These are phyloP conservation scores for Rhodotorula diobovata DNA, from an alignment of 768 basidiomycete species.

Conservation along the genomic window DNA sequence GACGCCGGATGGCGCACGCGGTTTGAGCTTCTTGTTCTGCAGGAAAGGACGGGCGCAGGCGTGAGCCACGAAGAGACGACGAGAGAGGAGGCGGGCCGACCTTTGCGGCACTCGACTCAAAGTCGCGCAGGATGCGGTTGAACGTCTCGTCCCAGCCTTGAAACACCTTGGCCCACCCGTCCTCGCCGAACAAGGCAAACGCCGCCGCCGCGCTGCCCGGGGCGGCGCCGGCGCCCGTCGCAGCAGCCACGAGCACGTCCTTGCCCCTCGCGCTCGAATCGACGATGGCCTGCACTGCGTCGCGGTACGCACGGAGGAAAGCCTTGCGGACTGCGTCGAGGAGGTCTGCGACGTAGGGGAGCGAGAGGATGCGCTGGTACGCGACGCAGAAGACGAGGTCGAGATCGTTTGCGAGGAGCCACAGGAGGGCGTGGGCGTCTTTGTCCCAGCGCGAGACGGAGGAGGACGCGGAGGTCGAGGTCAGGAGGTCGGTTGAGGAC, in stretches of 20 bases:
- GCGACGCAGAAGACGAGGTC: slow-evolving; percentile 97
- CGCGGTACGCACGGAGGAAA: slow-evolving; percentile 81
- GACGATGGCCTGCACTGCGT: slow-evolving; percentile 75
- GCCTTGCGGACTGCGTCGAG: slow-evolving; percentile 71
- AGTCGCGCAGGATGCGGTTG: slow-evolving; percentile 64
- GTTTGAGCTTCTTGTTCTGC: not conserved
- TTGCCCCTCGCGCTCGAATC: slow-evolving; percentile 57
- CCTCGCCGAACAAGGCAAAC: slow-evolving; percentile 6
- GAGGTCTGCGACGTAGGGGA: slow-evolving; percentile 88
- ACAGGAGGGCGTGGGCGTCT: slow-evolving; percentile 88
- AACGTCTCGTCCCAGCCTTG: slow-evolving; percentile 77
- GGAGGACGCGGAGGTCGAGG: slow-evolving; percentile 4
- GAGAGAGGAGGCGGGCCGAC: not conserved
- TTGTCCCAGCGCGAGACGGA: slow-evolving; percentile 61
- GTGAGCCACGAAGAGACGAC: too few species aligned
- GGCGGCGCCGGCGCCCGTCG: not conserved
- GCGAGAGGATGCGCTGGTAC: slow-evolving; percentile 90
- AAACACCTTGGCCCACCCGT: slow-evolving; percentile 19
- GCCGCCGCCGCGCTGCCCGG: not conserved
- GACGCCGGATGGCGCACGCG: not conserved
- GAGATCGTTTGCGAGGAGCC: slow-evolving; percentile 91
- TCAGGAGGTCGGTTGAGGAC: not conserved
- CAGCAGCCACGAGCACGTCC: slow-evolving; percentile 29
- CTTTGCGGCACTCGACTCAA: slow-evolving; percentile 67
- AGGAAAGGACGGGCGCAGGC: too few species aligned